phyloP scores from a whole-genome alignment of 495 filamentous ascomycete species.

The Annulohypoxylon moriforme region DNA sequence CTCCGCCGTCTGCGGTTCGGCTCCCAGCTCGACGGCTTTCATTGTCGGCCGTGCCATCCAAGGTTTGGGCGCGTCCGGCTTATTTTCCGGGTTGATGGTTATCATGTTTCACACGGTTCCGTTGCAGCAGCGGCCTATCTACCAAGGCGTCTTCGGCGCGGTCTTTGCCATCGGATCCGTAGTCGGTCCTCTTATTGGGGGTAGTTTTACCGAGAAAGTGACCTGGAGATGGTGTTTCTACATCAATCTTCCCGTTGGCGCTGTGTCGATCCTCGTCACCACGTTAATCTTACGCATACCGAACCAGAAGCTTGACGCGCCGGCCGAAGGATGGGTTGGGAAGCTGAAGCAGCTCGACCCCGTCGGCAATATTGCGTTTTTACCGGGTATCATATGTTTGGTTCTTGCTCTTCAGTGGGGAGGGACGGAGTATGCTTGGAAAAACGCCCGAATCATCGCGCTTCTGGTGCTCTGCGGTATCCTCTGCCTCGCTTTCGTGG shows the following conservation, averaged over 20 bases:
- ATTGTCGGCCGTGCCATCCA: conserved; percentile 70
- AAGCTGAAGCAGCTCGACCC: conserved; percentile 71
- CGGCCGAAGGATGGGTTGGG: conserved; percentile 61
- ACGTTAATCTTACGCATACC: conserved; percentile 68
- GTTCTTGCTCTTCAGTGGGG: conserved; percentile 87
- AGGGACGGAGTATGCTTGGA: conserved; percentile 73
- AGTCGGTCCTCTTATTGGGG: conserved; percentile 60
- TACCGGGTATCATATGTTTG: conserved; percentile 75
- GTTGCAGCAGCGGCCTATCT: conserved; percentile 60
- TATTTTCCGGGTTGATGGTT: conserved; percentile 55
- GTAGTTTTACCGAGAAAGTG: conserved; percentile 63
- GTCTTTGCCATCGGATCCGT: conserved; percentile 60
- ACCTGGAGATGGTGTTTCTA: conserved; percentile 68
- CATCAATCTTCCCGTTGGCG: conserved; percentile 63
- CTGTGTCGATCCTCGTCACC: conserved; percentile 41
- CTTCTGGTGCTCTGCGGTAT: conserved; percentile 73
- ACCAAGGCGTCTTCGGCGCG: conserved; percentile 60
- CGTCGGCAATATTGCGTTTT: conserved; percentile 70
- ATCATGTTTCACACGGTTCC: conserved; percentile 59
- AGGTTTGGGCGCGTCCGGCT: conserved; percentile 60
- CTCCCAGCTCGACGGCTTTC: conserved; percentile 64
- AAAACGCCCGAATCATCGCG: conserved; percentile 70
- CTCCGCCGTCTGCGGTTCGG: conserved; percentile 65
- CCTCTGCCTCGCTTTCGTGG: conserved; percentile 67
- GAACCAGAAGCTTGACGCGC: conserved; percentile 68